Evolutionary conservation across 352 stramenopile species (phyloP).

Genomic region (Phytophthora pseudosyringae): DNA sequence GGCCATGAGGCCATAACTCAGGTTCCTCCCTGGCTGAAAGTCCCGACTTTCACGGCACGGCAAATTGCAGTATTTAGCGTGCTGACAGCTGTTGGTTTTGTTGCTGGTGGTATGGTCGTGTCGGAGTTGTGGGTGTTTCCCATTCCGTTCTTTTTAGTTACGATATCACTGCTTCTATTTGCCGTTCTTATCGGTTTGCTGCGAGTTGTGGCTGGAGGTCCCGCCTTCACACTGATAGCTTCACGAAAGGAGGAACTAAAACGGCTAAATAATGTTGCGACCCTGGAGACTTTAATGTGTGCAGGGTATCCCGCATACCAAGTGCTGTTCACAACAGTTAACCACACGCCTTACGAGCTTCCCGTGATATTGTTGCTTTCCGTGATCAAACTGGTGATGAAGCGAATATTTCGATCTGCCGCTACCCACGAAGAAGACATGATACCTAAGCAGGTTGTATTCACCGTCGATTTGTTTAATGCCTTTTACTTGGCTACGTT

Average conservation of each 20-base stretch:
- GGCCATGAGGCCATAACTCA: constrained; percentile 5
- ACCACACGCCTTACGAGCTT: constrained; percentile 21
- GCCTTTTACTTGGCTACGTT: constrained; percentile 4
- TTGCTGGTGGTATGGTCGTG: constrained; percentile 9
- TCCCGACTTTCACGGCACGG: constrained; percentile 2
- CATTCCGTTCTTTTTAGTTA: constrained; percentile 27
- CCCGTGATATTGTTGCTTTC: constrained; percentile 18
- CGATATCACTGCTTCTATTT: background rate
- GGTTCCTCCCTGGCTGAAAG: constrained; percentile 8
- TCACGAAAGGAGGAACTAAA: constrained; percentile 4
- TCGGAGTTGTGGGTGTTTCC: constrained; percentile 28
- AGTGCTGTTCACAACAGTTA: constrained; percentile 20
- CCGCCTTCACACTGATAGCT: constrained; percentile 4
- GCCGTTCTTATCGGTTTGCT: constrained; percentile 3
- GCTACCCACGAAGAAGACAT: constrained; percentile 22
- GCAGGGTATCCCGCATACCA: constrained; percentile 21
- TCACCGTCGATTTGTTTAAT: constrained; percentile 29
- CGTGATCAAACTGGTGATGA: constrained; percentile 8
- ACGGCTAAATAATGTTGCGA: constrained; percentile 1
- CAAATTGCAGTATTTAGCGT: constrained; percentile 4
- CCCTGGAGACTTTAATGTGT: constrained; percentile 18
- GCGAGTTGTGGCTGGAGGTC: constrained; percentile 5
- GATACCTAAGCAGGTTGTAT: constrained; percentile 26
- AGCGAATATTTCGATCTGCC: constrained; percentile 6
- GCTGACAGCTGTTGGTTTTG: background rate